These are phyloP conservation scores for Phytopythium sindhum DNA, from an alignment of 352 stramenopile genomes.

Conservation along the genomic window DNA sequence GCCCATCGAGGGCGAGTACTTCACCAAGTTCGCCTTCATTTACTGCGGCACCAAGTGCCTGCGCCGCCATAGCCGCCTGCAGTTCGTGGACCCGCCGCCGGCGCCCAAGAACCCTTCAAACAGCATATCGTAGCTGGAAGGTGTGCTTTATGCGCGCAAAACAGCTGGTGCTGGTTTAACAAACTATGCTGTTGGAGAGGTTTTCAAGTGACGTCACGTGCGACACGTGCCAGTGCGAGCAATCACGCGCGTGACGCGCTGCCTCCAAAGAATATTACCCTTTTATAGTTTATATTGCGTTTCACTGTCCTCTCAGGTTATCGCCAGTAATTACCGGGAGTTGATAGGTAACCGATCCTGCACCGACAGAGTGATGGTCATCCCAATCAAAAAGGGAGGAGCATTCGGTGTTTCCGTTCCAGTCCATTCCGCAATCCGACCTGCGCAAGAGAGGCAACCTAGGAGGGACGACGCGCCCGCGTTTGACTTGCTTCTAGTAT, in stretches of 20 bases:
- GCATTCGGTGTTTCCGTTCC: background rate
- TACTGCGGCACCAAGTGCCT: constrained; percentile 86
- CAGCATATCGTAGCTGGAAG: background rate
- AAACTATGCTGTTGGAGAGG: constrained; percentile 1
- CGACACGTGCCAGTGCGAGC: background rate
- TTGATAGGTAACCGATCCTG: background rate
- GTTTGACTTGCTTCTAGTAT: background rate
- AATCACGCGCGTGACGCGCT: constrained; percentile 5
- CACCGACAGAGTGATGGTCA: background rate
- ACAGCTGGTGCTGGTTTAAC: constrained; percentile 5
- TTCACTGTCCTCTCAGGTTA: background rate
- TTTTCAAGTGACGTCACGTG: constrained; percentile 7
- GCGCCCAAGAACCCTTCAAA: background rate
- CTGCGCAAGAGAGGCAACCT: background rate
- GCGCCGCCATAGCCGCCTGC: constrained; percentile 52
- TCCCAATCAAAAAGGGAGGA: background rate
- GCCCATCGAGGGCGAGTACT: constrained; percentile 84
- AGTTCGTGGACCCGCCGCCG: constrained; percentile 6
- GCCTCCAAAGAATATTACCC: background rate
- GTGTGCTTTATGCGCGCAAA: background rate
- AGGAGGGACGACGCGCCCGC: background rate
- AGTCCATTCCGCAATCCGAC: constrained; percentile 1
- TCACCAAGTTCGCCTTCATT: constrained; percentile 79
- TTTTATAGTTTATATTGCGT: background rate
- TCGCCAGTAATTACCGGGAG: background rate